Evolutionary conservation across 768 basidiomycete genomes (phyloP).

Genomic region (Ramaria sp.): DNA sequence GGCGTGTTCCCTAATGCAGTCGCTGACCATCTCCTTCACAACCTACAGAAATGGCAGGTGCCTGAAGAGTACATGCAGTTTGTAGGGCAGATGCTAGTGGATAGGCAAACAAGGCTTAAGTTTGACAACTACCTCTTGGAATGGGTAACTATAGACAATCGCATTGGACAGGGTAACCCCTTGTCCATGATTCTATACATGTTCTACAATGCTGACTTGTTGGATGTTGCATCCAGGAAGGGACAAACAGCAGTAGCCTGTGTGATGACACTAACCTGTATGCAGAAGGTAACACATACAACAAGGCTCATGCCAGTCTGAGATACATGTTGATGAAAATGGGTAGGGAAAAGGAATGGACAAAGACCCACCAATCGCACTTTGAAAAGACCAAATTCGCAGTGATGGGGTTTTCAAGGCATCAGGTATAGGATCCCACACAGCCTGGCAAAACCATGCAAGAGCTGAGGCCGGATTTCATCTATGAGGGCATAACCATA

Average conservation of each 20-base stretch:
- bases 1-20: conserved; percentile 18
- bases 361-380: no score
- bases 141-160: conserved; percentile 11
- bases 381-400: no score
- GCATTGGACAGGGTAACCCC: conserved; percentile 21
- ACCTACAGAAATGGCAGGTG: conserved; percentile 16
- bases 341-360: no score
- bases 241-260: conserved; percentile 12
- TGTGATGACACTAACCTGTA: conserved; percentile 1
- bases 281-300: conserved; percentile 7
- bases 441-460: no score
- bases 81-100: conserved; percentile 12
- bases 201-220: conserved; percentile 16
- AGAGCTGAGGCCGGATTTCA: no score
- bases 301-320: background rate
- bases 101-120: conserved; percentile 12
- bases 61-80: conserved; percentile 17
- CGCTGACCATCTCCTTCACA: conserved; percentile 13
- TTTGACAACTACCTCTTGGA: conserved; percentile 20
- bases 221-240: conserved; percentile 11
- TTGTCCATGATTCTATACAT: conserved; percentile 18
- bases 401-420: no score
- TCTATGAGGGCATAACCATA: no score
- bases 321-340: no score
- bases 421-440: no score